Percentiles rank a stretch among this genome's conserved stretches.
phyloP scores from a whole-genome alignment of 1,139 yeast genomes.

The Yamadazyma diddensiae region DNA sequence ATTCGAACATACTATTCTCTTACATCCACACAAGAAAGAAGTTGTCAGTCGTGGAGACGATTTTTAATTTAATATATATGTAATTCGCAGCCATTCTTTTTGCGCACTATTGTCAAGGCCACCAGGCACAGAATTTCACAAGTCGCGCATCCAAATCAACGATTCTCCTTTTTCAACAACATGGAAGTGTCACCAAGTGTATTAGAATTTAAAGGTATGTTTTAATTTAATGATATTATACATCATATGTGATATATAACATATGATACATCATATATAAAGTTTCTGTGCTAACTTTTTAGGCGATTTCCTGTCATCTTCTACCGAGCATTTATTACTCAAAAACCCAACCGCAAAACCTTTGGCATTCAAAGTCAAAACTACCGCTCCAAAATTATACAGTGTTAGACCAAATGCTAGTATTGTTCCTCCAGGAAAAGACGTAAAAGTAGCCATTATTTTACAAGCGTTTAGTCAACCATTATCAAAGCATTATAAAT shows the following conservation, averaged over 20 bases:
- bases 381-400: constrained; percentile 95
- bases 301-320: constrained; percentile 72
- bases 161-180: constrained; percentile 6
- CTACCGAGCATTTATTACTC: constrained; percentile 67
- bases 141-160: constrained; percentile 5
- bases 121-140: constrained; percentile 9
- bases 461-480: constrained; percentile 80
- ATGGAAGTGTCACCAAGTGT: constrained; percentile 63
- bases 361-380: constrained; percentile 91
- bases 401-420: constrained; percentile 97
- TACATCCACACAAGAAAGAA: constrained; percentile 91
- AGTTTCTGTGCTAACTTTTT: constrained; percentile 4
- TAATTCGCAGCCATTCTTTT: neutral
- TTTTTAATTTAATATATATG: no score
- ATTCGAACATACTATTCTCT: constrained; percentile 86
- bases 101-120: neutral
- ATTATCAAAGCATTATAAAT: constrained; percentile 68
- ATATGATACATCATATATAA: constrained; percentile 1
- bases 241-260: neutral
- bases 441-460: constrained; percentile 73
- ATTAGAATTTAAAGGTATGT: constrained; percentile 77
- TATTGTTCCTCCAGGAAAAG: constrained; percentile 69
- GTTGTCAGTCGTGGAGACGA: constrained; percentile 95
- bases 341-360: constrained; percentile 62
- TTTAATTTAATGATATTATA: neutral